These are phyloP conservation scores for Ophiosphaerella narmari DNA, from an alignment of 2,329 filamentous ascomycete species.

Conservation along the genomic window DNA sequence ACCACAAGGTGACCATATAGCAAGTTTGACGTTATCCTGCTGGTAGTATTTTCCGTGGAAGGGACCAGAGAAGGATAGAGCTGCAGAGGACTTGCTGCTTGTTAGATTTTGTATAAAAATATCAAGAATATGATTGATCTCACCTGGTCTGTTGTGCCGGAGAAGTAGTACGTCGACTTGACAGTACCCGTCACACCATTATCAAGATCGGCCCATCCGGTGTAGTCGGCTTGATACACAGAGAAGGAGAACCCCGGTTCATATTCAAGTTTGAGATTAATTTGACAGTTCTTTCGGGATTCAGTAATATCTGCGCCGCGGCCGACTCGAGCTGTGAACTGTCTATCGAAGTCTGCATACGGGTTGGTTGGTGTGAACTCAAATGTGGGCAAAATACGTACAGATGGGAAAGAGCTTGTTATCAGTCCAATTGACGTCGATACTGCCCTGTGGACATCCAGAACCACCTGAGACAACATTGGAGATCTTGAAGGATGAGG, in stretches of 20 bases:
- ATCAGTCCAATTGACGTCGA: conserved; percentile 40
- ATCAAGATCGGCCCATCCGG: conserved; percentile 43
- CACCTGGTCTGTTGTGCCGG: conserved; percentile 36
- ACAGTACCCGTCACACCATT: conserved; percentile 40
- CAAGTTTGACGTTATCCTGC: conserved; percentile 45
- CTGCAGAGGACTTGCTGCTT: conserved; percentile 14
- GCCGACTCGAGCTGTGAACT: conserved; percentile 41
- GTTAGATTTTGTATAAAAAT: background rate
- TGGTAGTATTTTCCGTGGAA: conserved; percentile 51
- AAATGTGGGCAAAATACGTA: conserved; percentile 11
- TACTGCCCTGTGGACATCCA: conserved; percentile 43
- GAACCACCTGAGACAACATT: conserved; percentile 39
- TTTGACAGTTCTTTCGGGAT: conserved; percentile 46
- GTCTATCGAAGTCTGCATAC: conserved; percentile 33
- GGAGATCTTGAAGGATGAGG: conserved; percentile 38
- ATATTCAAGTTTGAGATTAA: conserved; percentile 41
- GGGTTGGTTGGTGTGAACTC: background rate
- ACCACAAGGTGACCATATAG: conserved; percentile 39
- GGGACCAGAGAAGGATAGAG: conserved; percentile 46
- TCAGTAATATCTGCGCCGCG: conserved; percentile 24
- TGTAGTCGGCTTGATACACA: conserved; percentile 42
- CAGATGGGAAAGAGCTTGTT: conserved; percentile 37
- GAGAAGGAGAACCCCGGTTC: conserved; percentile 45
- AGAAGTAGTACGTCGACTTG: conserved; percentile 46
- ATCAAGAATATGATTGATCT: conserved; percentile 2